Evolutionary conservation across 345 rosid genomes (phyloP).

Genomic region (Reutealis trisperma): DNA sequence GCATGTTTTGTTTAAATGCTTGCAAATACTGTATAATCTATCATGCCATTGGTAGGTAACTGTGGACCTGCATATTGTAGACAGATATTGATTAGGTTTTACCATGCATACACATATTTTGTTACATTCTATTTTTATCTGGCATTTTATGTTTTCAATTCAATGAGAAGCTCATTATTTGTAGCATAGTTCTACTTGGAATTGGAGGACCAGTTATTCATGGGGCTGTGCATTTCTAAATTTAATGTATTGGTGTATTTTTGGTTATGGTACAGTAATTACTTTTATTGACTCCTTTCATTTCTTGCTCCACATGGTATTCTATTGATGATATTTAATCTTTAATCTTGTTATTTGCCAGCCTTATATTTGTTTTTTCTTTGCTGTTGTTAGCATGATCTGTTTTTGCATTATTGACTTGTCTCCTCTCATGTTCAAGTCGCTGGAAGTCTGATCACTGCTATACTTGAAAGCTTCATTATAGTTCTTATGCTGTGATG

Average conservation of each 20-base stretch:
- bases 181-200: neutral
- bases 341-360: too few relatives aligned
- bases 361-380: too few relatives aligned
- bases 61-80: conserved; percentile 1
- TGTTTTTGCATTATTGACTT: too few relatives aligned
- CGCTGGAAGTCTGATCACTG: too few relatives aligned
- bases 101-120: neutral
- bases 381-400: too few relatives aligned
- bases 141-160: neutral
- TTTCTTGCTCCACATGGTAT: neutral
- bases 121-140: neutral
- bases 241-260: too few relatives aligned
- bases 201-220: too few relatives aligned
- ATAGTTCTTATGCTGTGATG: too few relatives aligned
- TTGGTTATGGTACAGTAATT: neutral
- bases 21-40: neutral
- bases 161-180: neutral
- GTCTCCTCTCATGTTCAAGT: too few relatives aligned
- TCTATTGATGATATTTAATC: too few relatives aligned
- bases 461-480: too few relatives aligned
- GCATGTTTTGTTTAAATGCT: neutral
- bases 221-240: too few relatives aligned
- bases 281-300: neutral
- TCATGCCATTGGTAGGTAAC: neutral
- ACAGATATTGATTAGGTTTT: neutral